Evolutionary conservation across 352 stramenopile genomes (phyloP).

Genomic region (Phytophthora colocasiae): DNA sequence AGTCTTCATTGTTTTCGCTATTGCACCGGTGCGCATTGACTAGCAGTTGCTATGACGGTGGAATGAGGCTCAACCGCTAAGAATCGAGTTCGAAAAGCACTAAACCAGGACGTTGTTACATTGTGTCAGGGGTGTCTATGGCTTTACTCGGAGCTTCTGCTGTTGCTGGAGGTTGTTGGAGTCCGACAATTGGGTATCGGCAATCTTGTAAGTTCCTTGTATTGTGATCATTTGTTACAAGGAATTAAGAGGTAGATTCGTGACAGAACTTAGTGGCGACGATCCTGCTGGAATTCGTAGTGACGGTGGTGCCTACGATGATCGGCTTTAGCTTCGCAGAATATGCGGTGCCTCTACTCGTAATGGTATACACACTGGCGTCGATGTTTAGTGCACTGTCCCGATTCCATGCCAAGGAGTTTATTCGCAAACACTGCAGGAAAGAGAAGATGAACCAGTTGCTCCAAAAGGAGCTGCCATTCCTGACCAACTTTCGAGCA

Average conservation of each 20-base stretch:
- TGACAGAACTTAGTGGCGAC: constrained; percentile 56
- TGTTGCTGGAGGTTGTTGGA: constrained; percentile 75
- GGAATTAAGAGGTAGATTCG: no score
- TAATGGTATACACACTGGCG: constrained; percentile 61
- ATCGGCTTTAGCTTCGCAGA: constrained; percentile 74
- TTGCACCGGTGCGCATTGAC: constrained; percentile 63
- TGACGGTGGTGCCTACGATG: constrained; percentile 77
- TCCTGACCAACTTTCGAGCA: constrained; percentile 81
- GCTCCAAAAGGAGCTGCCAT: constrained; percentile 74
- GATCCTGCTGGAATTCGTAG: constrained; percentile 73
- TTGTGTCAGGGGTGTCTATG: constrained; percentile 71
- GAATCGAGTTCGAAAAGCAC: constrained; percentile 11
- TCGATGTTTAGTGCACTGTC: constrained; percentile 64
- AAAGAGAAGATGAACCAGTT: constrained; percentile 87
- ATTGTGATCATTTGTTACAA: neutral
- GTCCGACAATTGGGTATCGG: constrained; percentile 56
- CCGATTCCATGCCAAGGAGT: constrained; percentile 77
- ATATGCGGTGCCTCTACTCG: constrained; percentile 63
- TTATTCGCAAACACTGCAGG: constrained; percentile 75
- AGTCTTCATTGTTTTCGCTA: constrained; percentile 79
- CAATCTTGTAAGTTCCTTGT: constrained; percentile 45
- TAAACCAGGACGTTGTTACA: constrained; percentile 31
- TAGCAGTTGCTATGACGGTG: constrained; percentile 9
- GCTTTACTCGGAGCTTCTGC: constrained; percentile 85
- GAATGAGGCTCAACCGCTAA: constrained; percentile 8